A percentile compares a stretch with the other conserved stretches of the same genome.
Evolutionary conservation across 257 asterid species (phyloP).

Genomic region (Knoxia roxburghii): DNA sequence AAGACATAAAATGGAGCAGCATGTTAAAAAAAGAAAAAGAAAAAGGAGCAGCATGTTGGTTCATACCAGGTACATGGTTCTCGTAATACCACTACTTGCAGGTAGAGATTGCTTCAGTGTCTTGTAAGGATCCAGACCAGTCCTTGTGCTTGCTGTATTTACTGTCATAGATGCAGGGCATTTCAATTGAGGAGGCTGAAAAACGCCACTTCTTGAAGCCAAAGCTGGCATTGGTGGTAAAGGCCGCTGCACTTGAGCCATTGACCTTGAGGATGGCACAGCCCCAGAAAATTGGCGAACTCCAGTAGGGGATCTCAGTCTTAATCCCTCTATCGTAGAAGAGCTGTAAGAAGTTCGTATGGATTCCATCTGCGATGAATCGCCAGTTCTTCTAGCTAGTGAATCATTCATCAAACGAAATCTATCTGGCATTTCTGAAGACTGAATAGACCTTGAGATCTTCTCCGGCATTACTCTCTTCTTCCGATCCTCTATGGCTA

Average conservation of each 20-base stretch:
- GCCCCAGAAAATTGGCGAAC: constrained; percentile 25
- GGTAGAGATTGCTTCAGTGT: constrained; percentile 26
- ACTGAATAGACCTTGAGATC: constrained; percentile 32
- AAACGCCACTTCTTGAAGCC: constrained; percentile 23
- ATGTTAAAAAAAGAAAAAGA: no score
- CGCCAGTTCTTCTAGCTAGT: constrained; percentile 20
- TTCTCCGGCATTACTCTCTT: constrained; percentile 31
- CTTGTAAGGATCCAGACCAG: constrained; percentile 26
- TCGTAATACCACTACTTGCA: constrained; percentile 36
- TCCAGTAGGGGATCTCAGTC: constrained; percentile 24
- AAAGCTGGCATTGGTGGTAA: constrained; percentile 26
- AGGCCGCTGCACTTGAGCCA: constrained; percentile 27
- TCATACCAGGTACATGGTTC: constrained; percentile 35
- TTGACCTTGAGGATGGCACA: constrained; percentile 25
- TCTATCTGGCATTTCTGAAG: constrained; percentile 27
- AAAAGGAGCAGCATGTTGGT: constrained; percentile 14
- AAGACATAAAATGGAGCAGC: constrained; percentile 2
- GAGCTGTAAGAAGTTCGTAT: constrained; percentile 37
- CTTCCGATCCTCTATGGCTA: constrained; percentile 29
- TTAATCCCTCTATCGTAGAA: constrained; percentile 26
- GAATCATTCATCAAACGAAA: constrained; percentile 22
- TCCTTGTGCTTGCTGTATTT: constrained; percentile 15
- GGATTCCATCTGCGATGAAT: constrained; percentile 19
- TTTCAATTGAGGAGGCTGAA: constrained; percentile 25
- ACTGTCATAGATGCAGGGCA: constrained; percentile 27